phyloP scores from a whole-genome alignment of 2,329 filamentous ascomycete genomes.

The Ceratocystis ficicola region DNA sequence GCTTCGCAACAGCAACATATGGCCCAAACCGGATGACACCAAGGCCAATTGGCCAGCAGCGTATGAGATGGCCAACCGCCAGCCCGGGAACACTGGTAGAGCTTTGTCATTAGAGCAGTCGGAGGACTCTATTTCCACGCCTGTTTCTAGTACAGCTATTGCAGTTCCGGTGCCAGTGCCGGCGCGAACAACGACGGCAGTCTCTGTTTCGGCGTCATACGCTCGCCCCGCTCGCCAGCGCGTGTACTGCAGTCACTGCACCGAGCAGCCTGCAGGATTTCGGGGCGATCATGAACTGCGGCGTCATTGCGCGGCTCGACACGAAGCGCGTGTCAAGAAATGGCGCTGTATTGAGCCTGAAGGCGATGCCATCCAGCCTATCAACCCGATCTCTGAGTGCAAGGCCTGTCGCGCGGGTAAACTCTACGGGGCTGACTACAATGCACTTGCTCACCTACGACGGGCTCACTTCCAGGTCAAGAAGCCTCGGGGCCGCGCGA shows the following conservation, averaged over 20 bases:
- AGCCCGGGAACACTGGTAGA: neutral
- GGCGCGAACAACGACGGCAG: neutral
- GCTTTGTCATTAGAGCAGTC: neutral
- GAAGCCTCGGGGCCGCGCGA: constrained; percentile 32
- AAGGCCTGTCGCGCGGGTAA: constrained; percentile 69
- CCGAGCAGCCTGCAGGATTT: constrained; percentile 64
- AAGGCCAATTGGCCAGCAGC: constrained; percentile 5
- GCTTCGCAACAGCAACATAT: constrained; percentile 30
- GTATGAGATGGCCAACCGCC: neutral
- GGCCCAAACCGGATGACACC: constrained; percentile 34
- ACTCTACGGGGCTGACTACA: constrained; percentile 84
- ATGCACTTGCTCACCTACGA: constrained; percentile 80
- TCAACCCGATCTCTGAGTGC: constrained; percentile 57
- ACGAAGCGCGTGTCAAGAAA: constrained; percentile 45
- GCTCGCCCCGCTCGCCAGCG: constrained; percentile 17
- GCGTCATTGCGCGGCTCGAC: constrained; percentile 54
- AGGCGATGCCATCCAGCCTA: constrained; percentile 6
- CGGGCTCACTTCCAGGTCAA: constrained; percentile 74
- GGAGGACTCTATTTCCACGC: neutral
- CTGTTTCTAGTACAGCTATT: neutral
- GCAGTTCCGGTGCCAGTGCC: neutral
- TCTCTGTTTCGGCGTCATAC: neutral
- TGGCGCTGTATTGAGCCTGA: constrained; percentile 47
- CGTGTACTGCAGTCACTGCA: constrained; percentile 58
- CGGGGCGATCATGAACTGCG: constrained; percentile 74